phyloP scores from a whole-genome alignment of 805 yeast genomes.

The Wickerhamomyces ciferrii region DNA sequence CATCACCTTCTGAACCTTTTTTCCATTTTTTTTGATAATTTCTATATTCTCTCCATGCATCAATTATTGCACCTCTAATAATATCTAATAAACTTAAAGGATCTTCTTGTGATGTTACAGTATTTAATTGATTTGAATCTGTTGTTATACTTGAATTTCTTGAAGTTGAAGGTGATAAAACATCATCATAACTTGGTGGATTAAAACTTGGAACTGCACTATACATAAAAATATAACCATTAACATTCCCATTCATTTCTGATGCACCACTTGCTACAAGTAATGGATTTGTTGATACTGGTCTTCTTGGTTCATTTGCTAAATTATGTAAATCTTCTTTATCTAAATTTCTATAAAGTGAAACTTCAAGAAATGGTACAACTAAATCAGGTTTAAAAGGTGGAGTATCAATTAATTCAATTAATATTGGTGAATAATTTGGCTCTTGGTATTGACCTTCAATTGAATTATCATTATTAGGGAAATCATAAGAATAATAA shows the following conservation, averaged over 20 bases:
- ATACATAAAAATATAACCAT: slow-evolving; percentile 68
- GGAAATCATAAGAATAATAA: slow-evolving; percentile 13
- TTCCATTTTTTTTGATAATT: slow-evolving; percentile 53
- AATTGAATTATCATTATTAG: neutral
- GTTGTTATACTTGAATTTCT: slow-evolving; percentile 5
- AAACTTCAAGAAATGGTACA: slow-evolving; percentile 73
- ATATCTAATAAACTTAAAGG: slow-evolving; percentile 26
- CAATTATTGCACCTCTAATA: slow-evolving; percentile 52
- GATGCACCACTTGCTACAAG: slow-evolving; percentile 77
- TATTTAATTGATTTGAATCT: neutral
- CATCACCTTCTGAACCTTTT: slow-evolving; percentile 62
- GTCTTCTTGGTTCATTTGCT: slow-evolving; percentile 56
- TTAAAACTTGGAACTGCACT: slow-evolving; percentile 57
- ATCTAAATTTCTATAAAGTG: slow-evolving; percentile 57
- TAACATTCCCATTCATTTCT: slow-evolving; percentile 69
- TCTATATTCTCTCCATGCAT: slow-evolving; percentile 70
- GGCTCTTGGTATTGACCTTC: slow-evolving; percentile 38
- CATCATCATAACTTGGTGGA: slow-evolving; percentile 52
- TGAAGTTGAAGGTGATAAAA: slow-evolving; percentile 9
- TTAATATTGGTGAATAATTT: slow-evolving; percentile 48
- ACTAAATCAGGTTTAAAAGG: slow-evolving; percentile 60
- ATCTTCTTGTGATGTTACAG: slow-evolving; percentile 5
- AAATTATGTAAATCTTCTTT: slow-evolving; percentile 54
- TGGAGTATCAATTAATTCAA: slow-evolving; percentile 74
- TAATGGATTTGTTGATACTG: slow-evolving; percentile 61